phyloP scores from a whole-genome alignment of 164 flowering plant genomes.

The Aristolochia fimbriata region DNA sequence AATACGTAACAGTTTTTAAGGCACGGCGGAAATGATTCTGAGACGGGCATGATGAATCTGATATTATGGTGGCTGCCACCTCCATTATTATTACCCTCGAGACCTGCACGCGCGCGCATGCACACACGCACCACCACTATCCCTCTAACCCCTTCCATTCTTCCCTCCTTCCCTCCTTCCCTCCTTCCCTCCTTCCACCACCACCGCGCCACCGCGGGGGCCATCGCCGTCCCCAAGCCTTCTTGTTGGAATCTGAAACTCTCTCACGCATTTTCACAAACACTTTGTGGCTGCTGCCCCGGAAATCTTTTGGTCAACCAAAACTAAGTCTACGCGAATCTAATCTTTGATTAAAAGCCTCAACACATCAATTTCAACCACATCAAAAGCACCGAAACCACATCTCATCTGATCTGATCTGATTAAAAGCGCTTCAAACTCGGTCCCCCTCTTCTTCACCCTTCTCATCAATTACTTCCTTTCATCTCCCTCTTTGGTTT shows the following conservation, averaged over 20 bases:
- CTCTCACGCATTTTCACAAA: conserved; percentile 3
- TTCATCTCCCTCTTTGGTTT: no score
- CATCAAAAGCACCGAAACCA: conserved; percentile 10
- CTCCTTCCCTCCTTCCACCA: conserved; percentile 1
- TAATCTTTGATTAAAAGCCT: conserved; percentile 14
- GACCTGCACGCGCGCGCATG: conserved; percentile 31
- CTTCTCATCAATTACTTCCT: no score
- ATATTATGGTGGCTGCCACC: conserved; percentile 18
- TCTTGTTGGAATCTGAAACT: no score
- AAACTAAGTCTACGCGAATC: conserved; percentile 2
- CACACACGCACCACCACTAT: conserved; percentile 16
- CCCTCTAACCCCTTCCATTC: no score
- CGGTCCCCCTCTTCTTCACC: no score
- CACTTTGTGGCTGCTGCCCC: neutral
- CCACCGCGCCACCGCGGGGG: no score
- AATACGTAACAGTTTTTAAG: conserved; percentile 13
- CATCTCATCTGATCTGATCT: conserved; percentile 6
- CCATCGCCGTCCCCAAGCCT: no score
- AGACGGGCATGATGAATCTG: conserved; percentile 13
- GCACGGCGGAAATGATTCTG: conserved; percentile 18
- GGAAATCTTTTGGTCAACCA: neutral
- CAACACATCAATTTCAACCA: conserved; percentile 8
- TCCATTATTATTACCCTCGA: conserved; percentile 18
- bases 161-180: neutral
- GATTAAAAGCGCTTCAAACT: no score